Evolutionary conservation across 805 yeast species (phyloP).

Genomic region (Wickerhamomyces silvicola): DNA sequence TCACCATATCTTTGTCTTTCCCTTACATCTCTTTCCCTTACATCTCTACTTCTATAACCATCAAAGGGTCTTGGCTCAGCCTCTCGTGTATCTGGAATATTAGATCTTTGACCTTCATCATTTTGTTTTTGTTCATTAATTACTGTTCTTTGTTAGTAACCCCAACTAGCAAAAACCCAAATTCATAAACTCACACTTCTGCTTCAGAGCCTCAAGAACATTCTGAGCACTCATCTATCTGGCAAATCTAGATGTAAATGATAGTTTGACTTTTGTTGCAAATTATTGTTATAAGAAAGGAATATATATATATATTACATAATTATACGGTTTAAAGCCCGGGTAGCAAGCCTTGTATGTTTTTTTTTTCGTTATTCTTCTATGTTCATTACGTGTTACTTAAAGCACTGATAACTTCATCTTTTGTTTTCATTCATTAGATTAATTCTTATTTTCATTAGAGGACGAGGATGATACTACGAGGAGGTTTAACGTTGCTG

Average conservation of each 20-base stretch:
- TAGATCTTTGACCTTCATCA: too few relatives aligned
- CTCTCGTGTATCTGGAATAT: slow-evolving; percentile 1
- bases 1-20: not conserved
- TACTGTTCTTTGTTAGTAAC: slow-evolving; percentile 8
- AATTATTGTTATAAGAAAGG: not conserved
- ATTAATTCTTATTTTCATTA: slow-evolving; percentile 1
- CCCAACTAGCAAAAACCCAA: not conserved
- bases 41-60: not conserved
- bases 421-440: too few relatives aligned
- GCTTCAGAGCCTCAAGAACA: slow-evolving; percentile 19
- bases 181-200: slow-evolving; percentile 15
- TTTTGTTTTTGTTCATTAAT: slow-evolving; percentile 10
- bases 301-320: too few relatives aligned
- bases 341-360: too few relatives aligned
- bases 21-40: slow-evolving; percentile 3
- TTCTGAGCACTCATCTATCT: slow-evolving; percentile 16
- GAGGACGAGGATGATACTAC: slow-evolving; percentile 2
- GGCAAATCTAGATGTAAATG: not conserved
- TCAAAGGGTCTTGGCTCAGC: not conserved
- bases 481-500: slow-evolving; percentile 2
- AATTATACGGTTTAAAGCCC: too few relatives aligned
- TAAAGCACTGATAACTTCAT: too few relatives aligned
- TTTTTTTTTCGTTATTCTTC: too few relatives aligned
- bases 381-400: too few relatives aligned
- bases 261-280: not conserved